Conservation (phyloP, 257 asterid species). For the Cordia subcordata region DNA sequence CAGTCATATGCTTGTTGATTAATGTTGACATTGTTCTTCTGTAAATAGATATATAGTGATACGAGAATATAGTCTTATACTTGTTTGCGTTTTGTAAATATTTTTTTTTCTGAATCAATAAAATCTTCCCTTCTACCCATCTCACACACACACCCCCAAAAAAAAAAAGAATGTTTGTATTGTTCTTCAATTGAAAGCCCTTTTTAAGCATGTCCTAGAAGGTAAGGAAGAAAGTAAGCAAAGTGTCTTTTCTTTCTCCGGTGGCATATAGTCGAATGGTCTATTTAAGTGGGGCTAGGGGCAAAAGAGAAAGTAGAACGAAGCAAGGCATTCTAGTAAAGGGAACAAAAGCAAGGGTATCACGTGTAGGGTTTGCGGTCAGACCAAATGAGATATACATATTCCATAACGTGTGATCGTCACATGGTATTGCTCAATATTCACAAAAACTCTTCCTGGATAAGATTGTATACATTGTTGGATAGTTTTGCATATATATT, state of each 20-base stretch:
- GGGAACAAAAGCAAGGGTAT: conserved; percentile 13
- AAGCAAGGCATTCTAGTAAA: too few species aligned
- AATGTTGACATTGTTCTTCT: too few species aligned
- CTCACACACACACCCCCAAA: too few species aligned
- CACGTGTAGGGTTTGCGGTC: conserved; percentile 32
- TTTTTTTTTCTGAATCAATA: too few species aligned
- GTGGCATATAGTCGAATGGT: conserved; percentile 16
- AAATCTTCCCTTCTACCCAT: too few species aligned
- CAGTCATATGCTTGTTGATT: too few species aligned
- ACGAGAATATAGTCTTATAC: too few species aligned
- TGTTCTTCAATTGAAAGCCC: too few species aligned
- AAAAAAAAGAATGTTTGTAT: too few species aligned
- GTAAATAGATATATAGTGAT: too few species aligned
- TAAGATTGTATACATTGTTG: conserved; percentile 19
- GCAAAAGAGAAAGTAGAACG: background rate
- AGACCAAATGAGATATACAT: conserved; percentile 13
- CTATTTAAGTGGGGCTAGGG: conserved; percentile 21
- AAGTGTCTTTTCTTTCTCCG: background rate
- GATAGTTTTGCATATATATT: too few species aligned
- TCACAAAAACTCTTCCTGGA: conserved; percentile 26
- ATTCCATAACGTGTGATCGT: conserved; percentile 16
- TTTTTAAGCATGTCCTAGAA: background rate
- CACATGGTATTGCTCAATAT: background rate
- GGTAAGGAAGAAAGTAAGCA: conserved; percentile 3
- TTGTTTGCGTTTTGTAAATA: too few species aligned